Base-by-base conservation (phyloP, 2,329 filamentous ascomycete genomes). In the Fusarium sublunatum region DNA sequence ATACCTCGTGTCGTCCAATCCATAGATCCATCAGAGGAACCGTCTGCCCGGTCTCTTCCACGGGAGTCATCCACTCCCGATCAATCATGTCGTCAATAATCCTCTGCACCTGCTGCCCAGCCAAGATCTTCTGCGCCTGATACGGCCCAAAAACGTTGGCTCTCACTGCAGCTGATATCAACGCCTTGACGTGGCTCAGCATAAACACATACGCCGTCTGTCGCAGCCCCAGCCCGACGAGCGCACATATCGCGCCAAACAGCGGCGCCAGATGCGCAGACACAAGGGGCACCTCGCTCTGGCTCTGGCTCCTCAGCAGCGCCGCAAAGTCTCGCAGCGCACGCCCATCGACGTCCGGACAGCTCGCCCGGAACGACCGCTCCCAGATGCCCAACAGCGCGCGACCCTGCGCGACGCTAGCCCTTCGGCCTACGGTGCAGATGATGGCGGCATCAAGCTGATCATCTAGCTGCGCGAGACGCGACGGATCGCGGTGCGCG, bases 11-110 rank as follows among this genome's bases (percentile, higher is more conserved):
- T 72, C 91, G 83, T 4, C 91, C 91, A 71, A 93, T 83, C 91
- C 91, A 95, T 29, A 95, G 74, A 78, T 95, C 91, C 84, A 94
- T 88, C 2, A 88, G 84, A 1, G 91, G 91, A 61, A 92, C 88
- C 52, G 81, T 87, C 79, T 94, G 90, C 6, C 89, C 90, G 4
- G 91, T 91, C 61, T 88, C 84, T 54, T 90, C 87, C 0, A 89
- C 79, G 2, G 69, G 74, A 54, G 80, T 85, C 12, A 80, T 67
- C 85, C 85, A 88, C 69, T 89, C 87, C 54, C 84, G 77, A 46
- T 82, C 79, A 8, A 93, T 81, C 54, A 87, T 82, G 3, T 75
- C 78, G 24, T 80, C 75, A 24, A 94, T 85, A 67, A 86, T 78
- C 3, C 71, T 73, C 75, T 87, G 86, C 53, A 91, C 79, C 58